Base-by-base conservation (phyloP, 2,329 filamentous ascomycete species). In the Pseudocercospora macadamiae region DNA sequence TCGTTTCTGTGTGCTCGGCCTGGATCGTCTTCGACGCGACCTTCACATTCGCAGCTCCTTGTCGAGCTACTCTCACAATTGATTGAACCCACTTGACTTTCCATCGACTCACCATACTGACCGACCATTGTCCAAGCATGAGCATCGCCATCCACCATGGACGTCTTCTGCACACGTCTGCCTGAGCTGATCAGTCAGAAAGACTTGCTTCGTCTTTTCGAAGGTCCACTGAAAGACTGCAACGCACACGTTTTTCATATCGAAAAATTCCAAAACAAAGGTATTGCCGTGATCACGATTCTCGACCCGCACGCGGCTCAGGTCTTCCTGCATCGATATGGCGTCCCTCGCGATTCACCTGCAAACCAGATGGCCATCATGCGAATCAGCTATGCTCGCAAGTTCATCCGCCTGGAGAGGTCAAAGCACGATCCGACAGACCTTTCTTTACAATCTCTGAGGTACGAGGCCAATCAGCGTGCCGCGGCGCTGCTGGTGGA, bases 241-340 rank as follows among this genome's bases (percentile, higher is more conserved):
- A 70, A 69, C 1, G 78, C 83, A 55, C 52, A 71, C 3, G 68
- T 71, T 26, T 82, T 75, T 61, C 70, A 80, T 45, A 77, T 77
- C 45, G 72, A 77, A 28, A 83, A 83, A 62, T 67, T 73, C 3
- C 66, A 60, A 12, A 70, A 66, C 30, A 80, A 77, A 55, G 60
- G 62, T 4, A 75, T 73, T 62, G 83, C 77, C 0, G 74, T 71
- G 10, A 62, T 85, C 37, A 82, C 81, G 0, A 75, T 85, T 19
- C 73, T 79, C 1, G 71, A 76, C 54, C 19, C 48, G 1, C 51
- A 62, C 1, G 76, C 79, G 18, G 81, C 73, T 0, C 58, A 73
- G n/a, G 62, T 42, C 2, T 84, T 85, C 64, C 68, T 84, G 4
- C 52, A 63, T 5, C 47, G 51, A 4, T 71, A 75, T 59, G 74